Base-by-base conservation (phyloP, 2,329 filamentous ascomycete species). In the Didymellaceae sp. region DNA sequence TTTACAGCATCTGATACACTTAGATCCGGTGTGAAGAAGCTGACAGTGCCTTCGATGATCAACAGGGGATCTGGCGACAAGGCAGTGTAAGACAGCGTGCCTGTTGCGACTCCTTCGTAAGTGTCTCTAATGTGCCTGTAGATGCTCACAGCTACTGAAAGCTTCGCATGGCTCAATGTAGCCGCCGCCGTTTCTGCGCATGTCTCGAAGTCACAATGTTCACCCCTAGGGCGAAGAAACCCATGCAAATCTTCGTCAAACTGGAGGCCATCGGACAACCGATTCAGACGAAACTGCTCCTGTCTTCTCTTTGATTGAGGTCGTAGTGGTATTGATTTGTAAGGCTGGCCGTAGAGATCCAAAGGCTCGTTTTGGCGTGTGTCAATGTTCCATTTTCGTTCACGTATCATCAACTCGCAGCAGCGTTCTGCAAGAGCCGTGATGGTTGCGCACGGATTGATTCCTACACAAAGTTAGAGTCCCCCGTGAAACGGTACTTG, bases 361-460 rank as follows among this genome's bases (percentile, higher is more conserved):
- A 35, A 33, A 3, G 26, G 25, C 26, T 45, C 33, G 6, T 38
- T 45, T 3, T n/a, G 25, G 13, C 26, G 39, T 70, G 73, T 5
- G 80, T 82, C 42, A 8, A 17, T 67, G 63, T 16, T 68, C 63
- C 45, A 82, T 78, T 25, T 11, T 8, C 45, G 41, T 72, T 69
- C n/a, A 33, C 34, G 22, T 22, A 61, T 31, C 43, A 62, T 18
- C 56, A 62, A 6, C 65, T 83, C 80, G 6, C 88, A 78, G 0
- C 82, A 82, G 8, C 86, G 77, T 70, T 89, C 86, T 0, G 86
- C 85, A 16, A 90, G 77, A 2, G 86, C 86, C 0, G 85, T 81
- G 56, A 89, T 89, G 1, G 86, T 89, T 1, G 86, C 86, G 43
- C 87, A 80, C 0, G 86, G 86, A 61, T 89, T 89, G 3, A 85